Base-by-base conservation (phyloP, 1,139 yeast species). In the Candida freyschussii region DNA sequence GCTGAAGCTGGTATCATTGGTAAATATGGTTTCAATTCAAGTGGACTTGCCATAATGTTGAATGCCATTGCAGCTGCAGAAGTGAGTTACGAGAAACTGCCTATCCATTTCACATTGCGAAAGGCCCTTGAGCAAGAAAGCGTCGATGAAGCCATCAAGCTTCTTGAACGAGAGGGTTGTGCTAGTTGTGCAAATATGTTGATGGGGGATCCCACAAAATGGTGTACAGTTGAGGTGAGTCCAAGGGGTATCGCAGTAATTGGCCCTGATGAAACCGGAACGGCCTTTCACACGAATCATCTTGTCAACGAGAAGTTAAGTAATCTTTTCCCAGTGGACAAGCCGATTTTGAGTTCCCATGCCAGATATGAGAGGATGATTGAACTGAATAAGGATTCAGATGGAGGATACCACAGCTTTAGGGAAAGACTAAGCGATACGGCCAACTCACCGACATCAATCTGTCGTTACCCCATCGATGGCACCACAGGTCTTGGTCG, bases 71-170 rank as follows among this genome's bases (percentile, higher is more conserved):
- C 36, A 3, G 37, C 48, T 2, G 35, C 26, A 12, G 56, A 55
- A 7, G 47, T 57, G 13, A 48, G 45, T 25, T 39, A 39, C 13
- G 36, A 50, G 8, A 51, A 49, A 34, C 41, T 56, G 13, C 65
- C 65, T 7, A 46, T 58, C 17, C 64, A 60, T 30, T 39, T 60
- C 28, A 55, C 59, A 1, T 37, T 59, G n/a, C 45, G 65, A 31
- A 41, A 50, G 25, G 52, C 57, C 2, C 39, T 59, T 28, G 56
- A 56, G 25, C 45, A 47, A 24, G 30, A 36, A 10, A 35, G 50
- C 7, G 55, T 55, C 8, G 48, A 41, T 13, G 56, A 52, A n/a
- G 56, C 57, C 2, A 32, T 52, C 7, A 36, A 35, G 7, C 33
- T 33, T 13, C 36, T 56, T 15, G 36, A 41, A 8, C 27, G 29